Base-by-base conservation (phyloP, 306 rosid genomes). In the Ormosia emarginata region DNA sequence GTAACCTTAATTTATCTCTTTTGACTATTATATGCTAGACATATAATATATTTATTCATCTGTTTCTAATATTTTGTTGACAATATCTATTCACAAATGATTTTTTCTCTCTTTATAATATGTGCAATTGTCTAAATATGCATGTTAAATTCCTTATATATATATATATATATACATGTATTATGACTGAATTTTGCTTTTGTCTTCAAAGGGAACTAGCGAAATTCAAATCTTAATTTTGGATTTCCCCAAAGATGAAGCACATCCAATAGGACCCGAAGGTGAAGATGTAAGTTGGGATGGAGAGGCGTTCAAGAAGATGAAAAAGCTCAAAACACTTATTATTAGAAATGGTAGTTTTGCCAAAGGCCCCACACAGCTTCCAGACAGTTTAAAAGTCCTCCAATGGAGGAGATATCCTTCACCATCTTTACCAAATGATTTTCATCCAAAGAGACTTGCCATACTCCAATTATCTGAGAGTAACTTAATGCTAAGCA, bases 381-480 rank as follows among this genome's bases (percentile, higher is more conserved):
- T 70, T 4, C 75, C 75, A 7, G 33, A 49, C 7, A 47, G 59
- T 7, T 47, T 70, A 8, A 70, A 61, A 70, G 57, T 70, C 11
- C 18, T 70, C 2, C 4, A 29, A 8, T 70, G 75, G 75, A 0
- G 2, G 2, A 6, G 17, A 24, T 49, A 70, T 14, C 75, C 75
- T 44, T 69, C 75, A 29, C 6, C 12, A 2, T 44, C 37, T 46
- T 46, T 46, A 6, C 75, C 75, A 29, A 1, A n/a, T 18, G 58
- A 44, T 70, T n/a, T n/a, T n/a, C n/a, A n/a, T n/a, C n/a, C n/a
- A n/a, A n/a, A n/a, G n/a, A n/a, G n/a, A n/a, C n/a, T n/a, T n/a
- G n/a, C n/a, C n/a, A n/a, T n/a, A n/a, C n/a, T n/a, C n/a, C n/a
- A n/a, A n/a, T n/a, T n/a, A n/a, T n/a, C n/a, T n/a, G n/a, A n/a